Evolutionary conservation across 179 eudicot genomes (phyloP), one percentile per base, ranked within the genome.

Genomic region (Heliamphora pulchella): DNA sequence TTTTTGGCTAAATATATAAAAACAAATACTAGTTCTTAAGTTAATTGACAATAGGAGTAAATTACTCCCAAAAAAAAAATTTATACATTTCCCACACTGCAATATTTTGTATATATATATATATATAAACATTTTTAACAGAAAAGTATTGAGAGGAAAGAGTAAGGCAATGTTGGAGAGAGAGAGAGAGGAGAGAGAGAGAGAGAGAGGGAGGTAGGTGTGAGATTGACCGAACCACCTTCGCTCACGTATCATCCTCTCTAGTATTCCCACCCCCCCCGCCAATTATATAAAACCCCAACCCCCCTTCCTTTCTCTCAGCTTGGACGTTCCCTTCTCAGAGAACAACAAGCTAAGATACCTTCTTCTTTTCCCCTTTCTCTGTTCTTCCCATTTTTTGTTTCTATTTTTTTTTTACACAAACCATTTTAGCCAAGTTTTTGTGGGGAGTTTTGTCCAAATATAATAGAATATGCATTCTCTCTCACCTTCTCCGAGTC

Each of bases 301-400:
- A 2, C 64, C 39, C 75, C 59, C 61, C 1, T 1, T 15, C 31
- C 0, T 72, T 72, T 78, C n/a, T n/a, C 78, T 82, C 84, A 82
- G 84, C 84, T 82, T 82, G 81, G 64, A 41, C 54, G 74, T 80
- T 80, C 79, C 83, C 66, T 66, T 66, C 75, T n/a, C 75, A 74
- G 74, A 75, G 79, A 74, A 54, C 74, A 82, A 78, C 84, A 78
- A 73, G 82, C 82, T 71, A 43, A 39, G 9, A 18, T 44, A 18
- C 8, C 41, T 20, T 46, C 13, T 8, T 47, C 5, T 1, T 8
- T 5, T 8, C 22, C 10, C 13, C 7, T 51, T 47, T 18, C 0
- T 48, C 3, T 46, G 39, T 22, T 2, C 4, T 9, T 6, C 3
- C 54, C 4, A 15, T 15, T 20, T 7, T 11, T 11, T 15, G 43